Percentiles rank a stretch among this genome's conserved stretches.
Evolutionary conservation across 768 basidiomycete genomes (phyloP).

Genomic region (Hygrophoropsis aurantiaca): DNA sequence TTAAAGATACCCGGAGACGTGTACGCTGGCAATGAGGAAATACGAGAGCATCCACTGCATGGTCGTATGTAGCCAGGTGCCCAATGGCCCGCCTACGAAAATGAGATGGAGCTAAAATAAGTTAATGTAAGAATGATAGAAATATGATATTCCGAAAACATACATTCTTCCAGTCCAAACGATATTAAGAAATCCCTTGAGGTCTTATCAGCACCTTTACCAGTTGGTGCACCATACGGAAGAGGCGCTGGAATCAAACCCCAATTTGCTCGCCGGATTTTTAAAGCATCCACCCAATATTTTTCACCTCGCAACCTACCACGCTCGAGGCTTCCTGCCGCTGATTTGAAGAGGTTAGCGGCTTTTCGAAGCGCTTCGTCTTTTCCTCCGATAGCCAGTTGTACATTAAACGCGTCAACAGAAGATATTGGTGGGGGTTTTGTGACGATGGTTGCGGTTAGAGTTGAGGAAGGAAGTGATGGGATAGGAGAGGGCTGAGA

Average conservation of each 20-base stretch:
- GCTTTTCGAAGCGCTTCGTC: slow-evolving; percentile 79
- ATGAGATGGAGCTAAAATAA: slow-evolving; percentile 52
- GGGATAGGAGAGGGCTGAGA: slow-evolving; percentile 30
- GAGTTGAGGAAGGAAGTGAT: slow-evolving; percentile 30
- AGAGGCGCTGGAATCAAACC: slow-evolving; percentile 77
- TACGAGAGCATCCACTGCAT: slow-evolving; percentile 42
- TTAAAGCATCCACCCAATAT: slow-evolving; percentile 83
- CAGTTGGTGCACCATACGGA: slow-evolving; percentile 64
- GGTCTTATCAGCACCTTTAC: slow-evolving; percentile 78
- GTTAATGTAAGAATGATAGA: slow-evolving; percentile 1
- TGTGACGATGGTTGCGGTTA: slow-evolving; percentile 64
- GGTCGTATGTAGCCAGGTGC: slow-evolving; percentile 54
- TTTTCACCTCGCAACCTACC: slow-evolving; percentile 60
- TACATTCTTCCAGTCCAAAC: slow-evolving; percentile 82
- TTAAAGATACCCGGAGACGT: slow-evolving; percentile 62
- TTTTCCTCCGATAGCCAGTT: slow-evolving; percentile 74
- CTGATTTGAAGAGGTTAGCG: slow-evolving; percentile 65
- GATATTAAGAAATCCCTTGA: slow-evolving; percentile 80
- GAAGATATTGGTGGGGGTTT: slow-evolving; percentile 67
- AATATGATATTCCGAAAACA: slow-evolving; percentile 23
- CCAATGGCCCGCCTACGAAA: slow-evolving; percentile 75
- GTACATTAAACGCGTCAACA: slow-evolving; percentile 70
- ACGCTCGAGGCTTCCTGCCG: slow-evolving; percentile 68
- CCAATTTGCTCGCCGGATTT: slow-evolving; percentile 78
- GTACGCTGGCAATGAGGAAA: slow-evolving; percentile 67